These are phyloP conservation scores for Fusarium annulatum DNA, from an alignment of 2,329 filamentous ascomycete genomes.

Conservation along the genomic window DNA sequence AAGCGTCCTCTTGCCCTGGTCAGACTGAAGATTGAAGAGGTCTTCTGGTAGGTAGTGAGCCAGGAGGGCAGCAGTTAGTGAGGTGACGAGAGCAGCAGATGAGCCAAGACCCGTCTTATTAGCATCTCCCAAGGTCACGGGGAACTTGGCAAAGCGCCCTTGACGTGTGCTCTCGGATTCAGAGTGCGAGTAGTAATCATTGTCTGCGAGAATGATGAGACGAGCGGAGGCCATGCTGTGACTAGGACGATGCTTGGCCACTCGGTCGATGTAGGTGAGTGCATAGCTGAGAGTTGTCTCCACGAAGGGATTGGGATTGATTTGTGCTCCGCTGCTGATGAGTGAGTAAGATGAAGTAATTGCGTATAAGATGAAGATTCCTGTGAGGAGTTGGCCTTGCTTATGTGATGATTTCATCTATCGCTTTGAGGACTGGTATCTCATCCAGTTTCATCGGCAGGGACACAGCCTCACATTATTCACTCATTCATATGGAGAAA, in stretches of 20 bases:
- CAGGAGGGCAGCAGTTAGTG: conserved; percentile 81
- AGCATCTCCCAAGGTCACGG: conserved; percentile 77
- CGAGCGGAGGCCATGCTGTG: conserved; percentile 73
- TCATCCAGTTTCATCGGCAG: not conserved
- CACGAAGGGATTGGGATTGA: conserved; percentile 81
- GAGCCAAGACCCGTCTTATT: conserved; percentile 98
- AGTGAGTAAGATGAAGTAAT: conserved; percentile 28
- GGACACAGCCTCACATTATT: not conserved
- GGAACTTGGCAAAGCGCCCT: conserved; percentile 79
- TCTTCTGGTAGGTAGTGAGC: conserved; percentile 74
- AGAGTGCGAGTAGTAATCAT: conserved; percentile 89
- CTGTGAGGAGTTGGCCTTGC: not conserved
- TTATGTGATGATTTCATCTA: not conserved
- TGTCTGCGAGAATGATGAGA: conserved; percentile 91
- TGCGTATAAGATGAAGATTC: not conserved
- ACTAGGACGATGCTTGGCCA: conserved; percentile 51
- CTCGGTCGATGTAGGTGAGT: conserved; percentile 78
- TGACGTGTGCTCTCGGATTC: conserved; percentile 45
- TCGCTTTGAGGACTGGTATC: not conserved
- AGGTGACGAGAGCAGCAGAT: conserved; percentile 91
- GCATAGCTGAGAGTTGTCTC: conserved; percentile 91
- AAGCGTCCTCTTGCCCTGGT: conserved; percentile 68
- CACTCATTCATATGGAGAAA: not conserved
- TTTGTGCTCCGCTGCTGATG: conserved; percentile 56
- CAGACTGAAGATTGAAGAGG: conserved; percentile 67